These are phyloP conservation scores for Lyophyllum decastes DNA, from an alignment of 768 basidiomycete species.

Conservation along the genomic window DNA sequence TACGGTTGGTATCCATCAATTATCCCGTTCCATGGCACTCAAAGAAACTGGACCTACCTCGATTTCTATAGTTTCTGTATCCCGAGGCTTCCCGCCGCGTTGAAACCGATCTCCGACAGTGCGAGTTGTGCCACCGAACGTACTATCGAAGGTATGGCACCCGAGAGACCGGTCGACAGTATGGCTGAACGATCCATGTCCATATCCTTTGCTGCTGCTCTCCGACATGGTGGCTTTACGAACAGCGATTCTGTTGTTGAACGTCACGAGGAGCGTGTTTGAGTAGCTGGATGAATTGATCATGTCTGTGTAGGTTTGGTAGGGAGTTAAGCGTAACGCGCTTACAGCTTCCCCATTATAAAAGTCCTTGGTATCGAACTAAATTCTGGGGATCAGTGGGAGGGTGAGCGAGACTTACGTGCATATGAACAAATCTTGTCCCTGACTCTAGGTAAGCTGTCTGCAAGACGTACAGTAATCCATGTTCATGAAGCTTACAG, in stretches of 20 bases:
- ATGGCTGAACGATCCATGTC: background rate
- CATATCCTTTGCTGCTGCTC: background rate
- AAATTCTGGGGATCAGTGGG: background rate
- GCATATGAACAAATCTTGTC: background rate
- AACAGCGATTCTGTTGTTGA: background rate
- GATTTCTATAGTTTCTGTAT: too few relatives aligned
- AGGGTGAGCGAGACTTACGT: background rate
- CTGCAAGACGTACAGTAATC: background rate
- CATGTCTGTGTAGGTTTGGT: too few relatives aligned
- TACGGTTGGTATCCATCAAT: too few relatives aligned
- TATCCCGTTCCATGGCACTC: too few relatives aligned
- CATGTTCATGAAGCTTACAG: background rate
- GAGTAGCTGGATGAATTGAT: background rate
- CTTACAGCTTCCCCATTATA: background rate
- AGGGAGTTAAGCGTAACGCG: background rate
- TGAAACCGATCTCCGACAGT: too few relatives aligned
- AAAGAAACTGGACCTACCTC: too few relatives aligned
- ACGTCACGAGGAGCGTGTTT: background rate
- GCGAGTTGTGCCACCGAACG: background rate
- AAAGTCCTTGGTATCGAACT: background rate
- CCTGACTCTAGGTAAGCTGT: background rate
- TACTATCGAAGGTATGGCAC: background rate
- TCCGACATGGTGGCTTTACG: background rate
- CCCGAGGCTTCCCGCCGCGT: too few relatives aligned
- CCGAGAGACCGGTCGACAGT: background rate